These are phyloP conservation scores for Prunus padus DNA, from an alignment of 306 rosid genomes.

Conservation along the genomic window DNA sequence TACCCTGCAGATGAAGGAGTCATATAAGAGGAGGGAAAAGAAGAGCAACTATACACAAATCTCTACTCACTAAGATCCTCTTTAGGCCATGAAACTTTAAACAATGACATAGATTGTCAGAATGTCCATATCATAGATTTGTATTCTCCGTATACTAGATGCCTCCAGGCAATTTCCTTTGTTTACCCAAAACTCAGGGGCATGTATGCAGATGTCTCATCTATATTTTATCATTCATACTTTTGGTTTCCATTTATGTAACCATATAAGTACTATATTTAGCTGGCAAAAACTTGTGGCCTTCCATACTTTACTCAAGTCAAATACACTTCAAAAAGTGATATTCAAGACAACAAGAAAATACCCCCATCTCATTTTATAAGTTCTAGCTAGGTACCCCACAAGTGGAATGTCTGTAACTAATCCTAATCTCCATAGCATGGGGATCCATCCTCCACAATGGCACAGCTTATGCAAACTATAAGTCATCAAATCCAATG, in stretches of 20 bases:
- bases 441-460: background rate
- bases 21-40: constrained; percentile 10
- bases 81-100: background rate
- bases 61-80: background rate
- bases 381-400: too few relatives aligned
- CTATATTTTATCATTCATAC: background rate
- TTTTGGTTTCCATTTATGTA: background rate
- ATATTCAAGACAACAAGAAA: background rate
- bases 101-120: background rate
- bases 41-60: background rate
- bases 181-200: background rate
- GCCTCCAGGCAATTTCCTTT: background rate
- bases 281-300: background rate
- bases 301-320: background rate
- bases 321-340: background rate
- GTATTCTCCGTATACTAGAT: background rate
- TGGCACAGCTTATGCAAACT: background rate
- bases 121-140: background rate
- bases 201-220: background rate
- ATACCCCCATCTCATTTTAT: background rate
- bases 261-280: background rate
- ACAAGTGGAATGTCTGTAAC: background rate
- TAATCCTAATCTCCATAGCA: background rate
- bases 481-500: background rate
- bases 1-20: constrained; percentile 52